Evolutionary conservation across 169 alveolate genomes (phyloP).

Genomic region (Cystoisospora suis): DNA sequence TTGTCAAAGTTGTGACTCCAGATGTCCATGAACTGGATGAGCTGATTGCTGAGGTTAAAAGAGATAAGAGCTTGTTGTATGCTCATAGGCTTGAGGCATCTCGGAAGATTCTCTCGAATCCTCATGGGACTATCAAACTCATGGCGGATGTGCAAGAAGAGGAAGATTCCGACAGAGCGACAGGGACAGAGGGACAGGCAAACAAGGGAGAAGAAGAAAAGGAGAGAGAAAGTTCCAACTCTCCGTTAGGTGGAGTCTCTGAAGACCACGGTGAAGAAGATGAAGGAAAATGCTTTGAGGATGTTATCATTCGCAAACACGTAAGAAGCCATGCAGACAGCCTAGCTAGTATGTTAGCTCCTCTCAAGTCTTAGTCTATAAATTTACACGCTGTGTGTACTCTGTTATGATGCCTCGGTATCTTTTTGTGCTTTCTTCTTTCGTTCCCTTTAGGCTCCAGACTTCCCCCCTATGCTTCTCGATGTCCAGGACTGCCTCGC

Average conservation of each 20-base stretch:
- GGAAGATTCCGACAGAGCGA: background rate
- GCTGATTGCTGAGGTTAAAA: background rate
- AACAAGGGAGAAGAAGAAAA: background rate
- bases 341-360: too few relatives aligned
- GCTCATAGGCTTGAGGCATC: background rate
- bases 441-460: background rate
- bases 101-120: background rate
- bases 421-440: background rate
- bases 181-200: background rate
- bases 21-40: background rate
- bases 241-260: too few relatives aligned
- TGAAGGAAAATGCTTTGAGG: too few relatives aligned
- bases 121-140: background rate
- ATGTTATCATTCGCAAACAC: too few relatives aligned
- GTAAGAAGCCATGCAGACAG: too few relatives aligned
- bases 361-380: too few relatives aligned
- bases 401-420: background rate
- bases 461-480: background rate
- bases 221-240: background rate
- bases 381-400: background rate
- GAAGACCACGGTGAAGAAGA: too few relatives aligned
- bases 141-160: background rate
- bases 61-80: background rate
- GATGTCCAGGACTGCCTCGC: constrained; percentile 27
- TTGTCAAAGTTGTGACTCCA: background rate